Conservation (phyloP, 805 yeast species). For the Yamadazyma scolyti region DNA sequence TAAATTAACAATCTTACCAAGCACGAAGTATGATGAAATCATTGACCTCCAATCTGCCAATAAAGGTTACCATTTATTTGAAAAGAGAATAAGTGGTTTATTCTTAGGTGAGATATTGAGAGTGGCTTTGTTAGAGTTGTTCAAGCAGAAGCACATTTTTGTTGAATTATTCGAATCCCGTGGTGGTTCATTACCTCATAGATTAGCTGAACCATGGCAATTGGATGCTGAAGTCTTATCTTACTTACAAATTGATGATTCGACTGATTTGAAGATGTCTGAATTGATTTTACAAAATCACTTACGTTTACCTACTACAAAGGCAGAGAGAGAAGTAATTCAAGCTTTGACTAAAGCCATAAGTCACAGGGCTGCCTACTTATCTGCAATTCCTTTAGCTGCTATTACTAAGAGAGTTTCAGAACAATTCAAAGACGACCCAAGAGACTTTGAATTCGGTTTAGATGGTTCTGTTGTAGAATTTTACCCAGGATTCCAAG, state of each 20-base stretch:
- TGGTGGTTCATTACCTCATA: constrained; percentile 50
- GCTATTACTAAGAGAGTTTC: constrained; percentile 74
- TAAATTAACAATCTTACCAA: constrained; percentile 68
- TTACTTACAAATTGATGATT: constrained; percentile 78
- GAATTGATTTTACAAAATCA: constrained; percentile 63
- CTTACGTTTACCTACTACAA: constrained; percentile 65
- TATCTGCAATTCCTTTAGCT: constrained; percentile 86
- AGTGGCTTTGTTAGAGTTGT: constrained; percentile 66
- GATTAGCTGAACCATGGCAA: constrained; percentile 73
- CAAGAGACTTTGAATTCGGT: constrained; percentile 81
- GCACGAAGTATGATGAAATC: constrained; percentile 67
- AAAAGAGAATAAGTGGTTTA: constrained; percentile 90
- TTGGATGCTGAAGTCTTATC: constrained; percentile 83
- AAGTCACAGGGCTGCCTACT: constrained; percentile 82
- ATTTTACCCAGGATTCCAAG: constrained; percentile 86
- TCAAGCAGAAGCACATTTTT: constrained; percentile 55
- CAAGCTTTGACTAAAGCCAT: constrained; percentile 75
- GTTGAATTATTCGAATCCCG: constrained; percentile 43
- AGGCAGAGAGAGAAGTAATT: constrained; percentile 69
- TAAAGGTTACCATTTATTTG: constrained; percentile 86
- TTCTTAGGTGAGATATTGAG: constrained; percentile 88
- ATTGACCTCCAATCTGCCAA: constrained; percentile 76
- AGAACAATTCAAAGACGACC: constrained; percentile 45
- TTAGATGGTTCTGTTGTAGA: constrained; percentile 95
- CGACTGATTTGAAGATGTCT: constrained; percentile 67